Conservation (phyloP, 768 basidiomycete genomes). For the Lactarius akahatsu region DNA sequence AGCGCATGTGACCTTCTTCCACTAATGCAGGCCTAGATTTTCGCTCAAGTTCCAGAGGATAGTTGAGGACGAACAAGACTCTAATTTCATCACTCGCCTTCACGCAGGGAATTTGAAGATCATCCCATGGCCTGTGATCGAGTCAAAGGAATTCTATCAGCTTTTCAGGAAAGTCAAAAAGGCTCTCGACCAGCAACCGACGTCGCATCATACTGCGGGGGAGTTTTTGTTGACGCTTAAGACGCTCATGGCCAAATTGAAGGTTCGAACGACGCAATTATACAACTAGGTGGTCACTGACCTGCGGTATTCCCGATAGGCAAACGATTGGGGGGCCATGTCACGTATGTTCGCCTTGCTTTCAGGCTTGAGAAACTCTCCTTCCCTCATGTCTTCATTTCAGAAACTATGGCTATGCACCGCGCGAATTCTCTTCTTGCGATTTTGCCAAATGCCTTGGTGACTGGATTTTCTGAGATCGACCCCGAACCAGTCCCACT, state of each 20-base stretch:
- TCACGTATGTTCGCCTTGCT: slow-evolving; percentile 45
- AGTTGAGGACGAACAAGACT: slow-evolving; percentile 59
- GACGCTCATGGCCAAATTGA: slow-evolving; percentile 65
- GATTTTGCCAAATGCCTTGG: slow-evolving; percentile 47
- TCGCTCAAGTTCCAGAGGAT: slow-evolving; percentile 59
- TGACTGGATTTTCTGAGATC: slow-evolving; percentile 45
- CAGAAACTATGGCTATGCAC: slow-evolving; percentile 51
- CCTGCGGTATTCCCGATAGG: slow-evolving; percentile 16
- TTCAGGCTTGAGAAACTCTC: background rate
- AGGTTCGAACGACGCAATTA: slow-evolving; percentile 38
- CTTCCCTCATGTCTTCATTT: slow-evolving; percentile 16
- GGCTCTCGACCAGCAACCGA: slow-evolving; percentile 47
- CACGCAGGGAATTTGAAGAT: slow-evolving; percentile 57
- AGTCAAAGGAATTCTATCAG: slow-evolving; percentile 58
- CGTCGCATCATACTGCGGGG: slow-evolving; percentile 52
- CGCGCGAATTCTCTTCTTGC: slow-evolving; percentile 39
- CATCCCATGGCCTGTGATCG: slow-evolving; percentile 67
- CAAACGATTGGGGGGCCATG: slow-evolving; percentile 64
- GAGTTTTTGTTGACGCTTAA: slow-evolving; percentile 55
- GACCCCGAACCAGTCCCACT: slow-evolving; percentile 47
- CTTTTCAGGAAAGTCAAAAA: slow-evolving; percentile 50
- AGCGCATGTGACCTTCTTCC: too few relatives aligned
- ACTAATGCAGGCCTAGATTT: slow-evolving; percentile 34
- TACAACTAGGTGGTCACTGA: slow-evolving; percentile 27
- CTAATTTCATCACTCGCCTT: slow-evolving; percentile 61